These are phyloP conservation scores for Camellia japonica DNA, from an alignment of 148 eudicot genomes.

Conservation along the genomic window DNA sequence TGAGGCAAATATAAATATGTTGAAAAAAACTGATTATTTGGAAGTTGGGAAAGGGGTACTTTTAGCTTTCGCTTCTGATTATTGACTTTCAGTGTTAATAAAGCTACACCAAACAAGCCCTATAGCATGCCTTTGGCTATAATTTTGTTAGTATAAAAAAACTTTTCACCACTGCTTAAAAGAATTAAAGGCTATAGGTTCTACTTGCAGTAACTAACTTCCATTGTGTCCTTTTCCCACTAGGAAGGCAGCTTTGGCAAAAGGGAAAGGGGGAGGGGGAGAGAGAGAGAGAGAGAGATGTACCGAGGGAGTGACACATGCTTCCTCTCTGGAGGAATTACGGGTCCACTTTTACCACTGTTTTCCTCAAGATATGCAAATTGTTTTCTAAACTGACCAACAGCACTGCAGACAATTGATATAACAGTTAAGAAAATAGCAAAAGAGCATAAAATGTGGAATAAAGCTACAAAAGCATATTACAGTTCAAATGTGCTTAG, in stretches of 20 bases:
- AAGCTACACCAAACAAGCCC: too few relatives aligned
- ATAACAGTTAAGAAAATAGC: background rate
- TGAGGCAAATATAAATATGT: too few relatives aligned
- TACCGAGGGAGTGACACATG: slow-evolving; percentile 64
- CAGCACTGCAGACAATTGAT: slow-evolving; percentile 40
- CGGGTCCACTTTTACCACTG: slow-evolving; percentile 59
- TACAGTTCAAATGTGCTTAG: background rate
- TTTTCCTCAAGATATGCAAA: slow-evolving; percentile 70
- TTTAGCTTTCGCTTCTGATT: too few relatives aligned
- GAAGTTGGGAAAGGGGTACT: background rate
- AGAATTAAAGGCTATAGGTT: background rate
- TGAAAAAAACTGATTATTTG: too few relatives aligned
- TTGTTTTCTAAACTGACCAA: slow-evolving; percentile 64
- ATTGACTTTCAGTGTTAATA: too few relatives aligned
- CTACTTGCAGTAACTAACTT: background rate
- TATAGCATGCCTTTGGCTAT: too few relatives aligned
- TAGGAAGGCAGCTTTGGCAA: background rate
- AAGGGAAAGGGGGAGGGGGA: background rate
- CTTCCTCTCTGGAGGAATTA: slow-evolving; percentile 53
- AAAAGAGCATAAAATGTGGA: slow-evolving; percentile 8
- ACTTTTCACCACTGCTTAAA: background rate
- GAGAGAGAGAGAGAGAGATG: background rate
- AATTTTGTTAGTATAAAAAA: too few relatives aligned
- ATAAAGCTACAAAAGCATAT: background rate
- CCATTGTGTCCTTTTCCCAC: background rate